Evolutionary conservation across 2,329 filamentous ascomycete genomes (phyloP).

Genomic region (Penicillium sp.): DNA sequence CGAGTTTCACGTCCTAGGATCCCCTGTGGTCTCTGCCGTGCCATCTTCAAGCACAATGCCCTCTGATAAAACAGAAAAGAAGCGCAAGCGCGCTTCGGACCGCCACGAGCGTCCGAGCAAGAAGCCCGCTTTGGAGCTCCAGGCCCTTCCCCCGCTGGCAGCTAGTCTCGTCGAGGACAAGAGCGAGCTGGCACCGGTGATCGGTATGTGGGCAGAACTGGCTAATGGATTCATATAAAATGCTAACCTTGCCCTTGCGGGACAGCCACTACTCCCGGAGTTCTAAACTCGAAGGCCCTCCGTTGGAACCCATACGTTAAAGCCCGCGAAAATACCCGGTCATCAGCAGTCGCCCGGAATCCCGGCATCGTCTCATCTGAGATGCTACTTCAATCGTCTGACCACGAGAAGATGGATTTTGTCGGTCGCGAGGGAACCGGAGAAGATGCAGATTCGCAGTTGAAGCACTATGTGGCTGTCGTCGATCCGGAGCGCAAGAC

Average conservation of each 20-base stretch:
- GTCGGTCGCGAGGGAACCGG: conserved; percentile 49
- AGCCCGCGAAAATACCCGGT: conserved; percentile 45
- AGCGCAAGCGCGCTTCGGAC: conserved; percentile 51
- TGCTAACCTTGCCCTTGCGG: conserved; percentile 3
- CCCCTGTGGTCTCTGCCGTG: conserved; percentile 1
- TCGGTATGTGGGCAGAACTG: conserved; percentile 41
- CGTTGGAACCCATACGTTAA: conserved; percentile 47
- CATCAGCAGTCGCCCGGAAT: conserved; percentile 33
- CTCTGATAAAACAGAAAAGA: conserved; percentile 44
- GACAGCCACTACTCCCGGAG: conserved; percentile 37
- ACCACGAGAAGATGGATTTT: conserved; percentile 60
- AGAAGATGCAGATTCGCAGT: conserved; percentile 50
- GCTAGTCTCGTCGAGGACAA: conserved; percentile 49
- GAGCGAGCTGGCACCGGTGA: conserved; percentile 49
- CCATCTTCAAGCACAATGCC: conserved; percentile 28
- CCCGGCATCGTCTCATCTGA: conserved; percentile 45
- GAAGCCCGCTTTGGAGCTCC: conserved; percentile 44
- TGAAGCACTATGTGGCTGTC: conserved; percentile 61
- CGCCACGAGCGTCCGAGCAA: conserved; percentile 48
- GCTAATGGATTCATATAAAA: background rate
- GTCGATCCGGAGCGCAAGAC: conserved; percentile 55
- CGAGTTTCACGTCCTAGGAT: conserved; percentile 9
- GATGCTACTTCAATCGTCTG: conserved; percentile 59
- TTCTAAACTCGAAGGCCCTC: conserved; percentile 32
- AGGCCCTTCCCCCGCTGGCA: conserved; percentile 40